phyloP scores from a whole-genome alignment of 1,284 basidiomycete genomes.

The Trichosporon ovoides region DNA sequence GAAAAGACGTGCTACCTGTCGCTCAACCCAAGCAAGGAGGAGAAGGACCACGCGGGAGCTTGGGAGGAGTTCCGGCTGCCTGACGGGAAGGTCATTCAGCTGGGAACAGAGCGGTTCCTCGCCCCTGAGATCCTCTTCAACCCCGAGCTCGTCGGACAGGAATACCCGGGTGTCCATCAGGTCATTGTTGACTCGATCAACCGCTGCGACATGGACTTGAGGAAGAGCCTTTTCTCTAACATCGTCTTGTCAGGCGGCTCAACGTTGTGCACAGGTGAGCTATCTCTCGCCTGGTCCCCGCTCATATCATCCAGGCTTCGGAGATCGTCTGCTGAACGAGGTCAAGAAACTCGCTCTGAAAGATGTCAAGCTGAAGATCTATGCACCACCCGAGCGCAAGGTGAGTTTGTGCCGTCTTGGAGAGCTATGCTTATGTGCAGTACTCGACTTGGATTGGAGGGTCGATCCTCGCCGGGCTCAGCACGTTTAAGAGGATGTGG shows the following conservation, averaged over 20 bases:
- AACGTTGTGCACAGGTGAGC: slow-evolving; percentile 75
- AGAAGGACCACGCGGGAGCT: slow-evolving; percentile 73
- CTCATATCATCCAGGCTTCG: slow-evolving; percentile 63
- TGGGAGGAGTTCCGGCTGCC: slow-evolving; percentile 89
- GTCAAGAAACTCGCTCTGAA: slow-evolving; percentile 94
- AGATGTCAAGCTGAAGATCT: slow-evolving; percentile 98
- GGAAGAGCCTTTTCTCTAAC: slow-evolving; percentile 92
- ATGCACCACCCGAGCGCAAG: slow-evolving; percentile 98
- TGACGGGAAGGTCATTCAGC: slow-evolving; percentile 91
- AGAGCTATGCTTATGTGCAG: slow-evolving; percentile 21
- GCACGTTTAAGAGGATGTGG: slow-evolving; percentile 99
- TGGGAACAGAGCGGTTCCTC: slow-evolving; percentile 91
- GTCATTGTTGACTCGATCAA: slow-evolving; percentile 55
- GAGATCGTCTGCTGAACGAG: slow-evolving; percentile 89
- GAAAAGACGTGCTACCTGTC: slow-evolving; percentile 97
- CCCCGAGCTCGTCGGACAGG: slow-evolving; percentile 91
- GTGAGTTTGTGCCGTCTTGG: slow-evolving; percentile 25
- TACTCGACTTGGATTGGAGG: slow-evolving; percentile 99
- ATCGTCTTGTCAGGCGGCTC: slow-evolving; percentile 96
- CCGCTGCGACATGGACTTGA: slow-evolving; percentile 64
- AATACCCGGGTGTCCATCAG: slow-evolving; percentile 96
- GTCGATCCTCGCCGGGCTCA: slow-evolving; percentile 88
- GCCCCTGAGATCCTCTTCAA: slow-evolving; percentile 98
- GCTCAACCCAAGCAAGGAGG: slow-evolving; percentile 83
- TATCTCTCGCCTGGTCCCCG: no score